A percentile compares a stretch with the other conserved stretches of the same genome.
These are phyloP conservation scores for Selaginella tamariscina DNA, from an alignment of 75 land plant genomes.

Conservation along the genomic window DNA sequence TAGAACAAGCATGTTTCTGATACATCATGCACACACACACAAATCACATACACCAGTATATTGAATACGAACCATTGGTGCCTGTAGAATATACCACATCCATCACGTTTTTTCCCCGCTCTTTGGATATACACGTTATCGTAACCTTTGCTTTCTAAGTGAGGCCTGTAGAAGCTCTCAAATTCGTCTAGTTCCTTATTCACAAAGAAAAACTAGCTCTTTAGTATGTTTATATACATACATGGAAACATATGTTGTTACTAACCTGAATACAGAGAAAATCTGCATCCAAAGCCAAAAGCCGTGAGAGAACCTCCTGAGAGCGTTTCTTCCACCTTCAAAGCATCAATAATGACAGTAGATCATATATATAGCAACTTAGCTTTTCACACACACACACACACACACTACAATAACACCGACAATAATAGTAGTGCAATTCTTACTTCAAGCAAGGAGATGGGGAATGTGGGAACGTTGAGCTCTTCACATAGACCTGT, in stretches of 20 bases:
- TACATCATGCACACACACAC: neutral
- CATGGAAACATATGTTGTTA: too few species aligned
- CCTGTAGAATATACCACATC: slow-evolving; percentile 86
- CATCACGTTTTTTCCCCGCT: slow-evolving; percentile 70
- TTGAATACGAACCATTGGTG: slow-evolving; percentile 17
- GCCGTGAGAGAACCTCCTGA: slow-evolving; percentile 38
- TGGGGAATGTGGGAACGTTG: slow-evolving; percentile 84
- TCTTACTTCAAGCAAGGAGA: slow-evolving; percentile 57
- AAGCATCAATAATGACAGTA: too few species aligned
- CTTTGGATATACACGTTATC: slow-evolving; percentile 65
- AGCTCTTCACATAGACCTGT: slow-evolving; percentile 83
- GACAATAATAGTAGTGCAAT: neutral
- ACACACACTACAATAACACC: neutral
- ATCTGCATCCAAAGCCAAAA: slow-evolving; percentile 56
- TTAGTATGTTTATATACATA: too few species aligned
- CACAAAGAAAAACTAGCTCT: slow-evolving; percentile 12
- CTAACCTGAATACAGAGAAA: slow-evolving; percentile 69
- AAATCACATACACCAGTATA: neutral
- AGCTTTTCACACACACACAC: too few species aligned
- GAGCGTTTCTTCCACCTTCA: slow-evolving; percentile 86
- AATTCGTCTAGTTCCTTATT: slow-evolving; percentile 94
- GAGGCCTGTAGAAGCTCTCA: slow-evolving; percentile 61
- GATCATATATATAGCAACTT: too few species aligned
- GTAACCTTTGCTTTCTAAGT: slow-evolving; percentile 51
- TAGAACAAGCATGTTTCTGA: neutral